Evolutionary conservation across 2,329 filamentous ascomycete species (phyloP).

Genomic region (Didymella pinodella): DNA sequence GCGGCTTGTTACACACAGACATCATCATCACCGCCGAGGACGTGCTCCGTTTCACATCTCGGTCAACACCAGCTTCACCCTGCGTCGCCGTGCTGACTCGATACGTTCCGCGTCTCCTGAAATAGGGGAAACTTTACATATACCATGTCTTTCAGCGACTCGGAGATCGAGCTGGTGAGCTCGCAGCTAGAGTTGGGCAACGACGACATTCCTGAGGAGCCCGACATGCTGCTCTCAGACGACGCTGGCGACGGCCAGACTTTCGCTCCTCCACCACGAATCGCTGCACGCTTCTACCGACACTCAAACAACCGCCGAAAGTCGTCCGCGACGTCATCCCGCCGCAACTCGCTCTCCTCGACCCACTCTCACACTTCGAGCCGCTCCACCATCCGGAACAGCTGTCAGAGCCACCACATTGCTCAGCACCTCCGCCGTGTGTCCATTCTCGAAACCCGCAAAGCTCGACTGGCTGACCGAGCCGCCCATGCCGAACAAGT

Average conservation of each 20-base stretch:
- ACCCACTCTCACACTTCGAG: constrained; percentile 74
- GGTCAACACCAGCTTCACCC: constrained; percentile 24
- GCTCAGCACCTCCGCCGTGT: constrained; percentile 81
- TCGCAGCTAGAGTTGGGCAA: constrained; percentile 39
- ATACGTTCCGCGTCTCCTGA: constrained; percentile 33
- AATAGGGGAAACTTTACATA: constrained; percentile 13
- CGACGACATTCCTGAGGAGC: constrained; percentile 54
- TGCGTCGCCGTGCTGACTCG: constrained; percentile 24
- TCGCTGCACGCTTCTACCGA: constrained; percentile 79
- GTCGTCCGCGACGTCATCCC: constrained; percentile 78
- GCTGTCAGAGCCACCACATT: constrained; percentile 76
- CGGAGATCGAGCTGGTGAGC: constrained; percentile 44
- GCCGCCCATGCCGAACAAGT: constrained; percentile 87
- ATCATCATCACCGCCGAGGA: constrained; percentile 30
- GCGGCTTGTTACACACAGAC: constrained; percentile 31
- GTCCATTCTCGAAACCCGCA: constrained; percentile 81
- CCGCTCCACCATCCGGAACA: constrained; percentile 59
- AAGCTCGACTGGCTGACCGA: constrained; percentile 78
- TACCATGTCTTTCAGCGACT: constrained; percentile 45
- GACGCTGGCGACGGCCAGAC: constrained; percentile 50
- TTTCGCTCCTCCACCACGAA: constrained; percentile 74
- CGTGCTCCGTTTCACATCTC: constrained; percentile 45
- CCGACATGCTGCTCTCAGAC: constrained; percentile 52
- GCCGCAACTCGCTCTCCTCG: constrained; percentile 81
- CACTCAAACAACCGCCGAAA: constrained; percentile 72